These are phyloP conservation scores for Coleophoma cylindrospora DNA, from an alignment of 2,329 filamentous ascomycete genomes.

Conservation along the genomic window DNA sequence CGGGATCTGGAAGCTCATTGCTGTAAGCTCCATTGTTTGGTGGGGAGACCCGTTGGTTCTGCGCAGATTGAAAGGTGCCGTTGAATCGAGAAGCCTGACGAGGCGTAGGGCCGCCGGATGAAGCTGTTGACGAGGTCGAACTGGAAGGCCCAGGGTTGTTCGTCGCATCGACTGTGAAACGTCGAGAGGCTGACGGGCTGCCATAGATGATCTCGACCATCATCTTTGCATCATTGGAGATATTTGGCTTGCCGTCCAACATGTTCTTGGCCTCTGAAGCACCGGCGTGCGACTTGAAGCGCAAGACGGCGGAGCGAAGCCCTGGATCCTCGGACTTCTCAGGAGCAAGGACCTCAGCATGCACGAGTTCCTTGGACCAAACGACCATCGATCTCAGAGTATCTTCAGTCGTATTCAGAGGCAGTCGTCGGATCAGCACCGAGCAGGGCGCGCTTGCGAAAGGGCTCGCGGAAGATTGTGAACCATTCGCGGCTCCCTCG, in stretches of 20 bases:
- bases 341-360: slow-evolving; percentile 43
- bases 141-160: slow-evolving; percentile 33
- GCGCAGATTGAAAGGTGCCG: slow-evolving; percentile 46
- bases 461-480: slow-evolving; percentile 14
- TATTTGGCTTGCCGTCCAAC: slow-evolving; percentile 50
- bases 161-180: slow-evolving; percentile 48
- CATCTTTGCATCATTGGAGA: slow-evolving; percentile 45
- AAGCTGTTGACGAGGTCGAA: slow-evolving; percentile 35
- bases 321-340: slow-evolving; percentile 45
- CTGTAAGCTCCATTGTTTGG: slow-evolving; percentile 50
- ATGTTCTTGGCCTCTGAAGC: slow-evolving; percentile 52
- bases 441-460: slow-evolving; percentile 28
- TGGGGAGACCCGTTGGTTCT: slow-evolving; percentile 36
- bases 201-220: slow-evolving; percentile 50
- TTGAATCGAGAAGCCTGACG: slow-evolving; percentile 45
- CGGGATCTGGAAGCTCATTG: slow-evolving; percentile 55
- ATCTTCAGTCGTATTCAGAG: slow-evolving; percentile 47
- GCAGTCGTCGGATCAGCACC: slow-evolving; percentile 49
- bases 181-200: slow-evolving; percentile 30
- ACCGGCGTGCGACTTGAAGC: slow-evolving; percentile 46
- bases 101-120: slow-evolving; percentile 24
- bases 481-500: slow-evolving; percentile 16
- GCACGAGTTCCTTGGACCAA: slow-evolving; percentile 50
- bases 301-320: slow-evolving; percentile 46
- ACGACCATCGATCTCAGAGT: slow-evolving; percentile 51